These are phyloP conservation scores for Rosa lucieae DNA, from an alignment of 306 rosid genomes.

Conservation along the genomic window DNA sequence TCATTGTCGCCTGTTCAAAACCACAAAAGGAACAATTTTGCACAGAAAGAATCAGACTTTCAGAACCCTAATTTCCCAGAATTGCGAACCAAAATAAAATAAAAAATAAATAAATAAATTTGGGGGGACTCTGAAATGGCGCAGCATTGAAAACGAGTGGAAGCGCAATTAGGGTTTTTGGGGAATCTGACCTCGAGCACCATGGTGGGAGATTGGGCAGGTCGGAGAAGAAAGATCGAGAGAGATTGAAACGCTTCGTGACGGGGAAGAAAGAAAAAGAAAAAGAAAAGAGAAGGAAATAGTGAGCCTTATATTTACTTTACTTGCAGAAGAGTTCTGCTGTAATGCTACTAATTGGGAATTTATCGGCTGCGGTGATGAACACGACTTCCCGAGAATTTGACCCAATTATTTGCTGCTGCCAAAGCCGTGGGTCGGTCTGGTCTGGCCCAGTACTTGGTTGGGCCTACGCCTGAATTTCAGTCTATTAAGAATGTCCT, in stretches of 20 bases:
- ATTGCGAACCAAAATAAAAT: neutral
- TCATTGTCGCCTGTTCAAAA: conserved; percentile 76
- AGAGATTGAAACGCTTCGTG: neutral
- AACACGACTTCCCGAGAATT: neutral
- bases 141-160: neutral
- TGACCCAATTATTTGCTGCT: neutral
- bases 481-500: neutral
- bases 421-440: neutral
- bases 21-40: neutral
- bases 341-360: neutral
- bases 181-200: conserved; percentile 78
- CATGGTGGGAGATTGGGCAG: conserved; percentile 48
- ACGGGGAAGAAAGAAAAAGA: neutral
- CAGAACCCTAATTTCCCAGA: conserved; percentile 46
- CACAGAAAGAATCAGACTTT: neutral
- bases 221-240: conserved; percentile 13
- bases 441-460: neutral
- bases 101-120: neutral
- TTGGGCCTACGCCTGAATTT: neutral
- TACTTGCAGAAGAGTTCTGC: conserved; percentile 14
- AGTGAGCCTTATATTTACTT: neutral
- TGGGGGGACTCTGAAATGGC: neutral
- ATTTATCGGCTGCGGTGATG: neutral
- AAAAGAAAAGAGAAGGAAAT: neutral
- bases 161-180: conserved; percentile 6